Base-by-base conservation (phyloP, 169 alveolate species). In the Eimeria falciformis region DNA sequence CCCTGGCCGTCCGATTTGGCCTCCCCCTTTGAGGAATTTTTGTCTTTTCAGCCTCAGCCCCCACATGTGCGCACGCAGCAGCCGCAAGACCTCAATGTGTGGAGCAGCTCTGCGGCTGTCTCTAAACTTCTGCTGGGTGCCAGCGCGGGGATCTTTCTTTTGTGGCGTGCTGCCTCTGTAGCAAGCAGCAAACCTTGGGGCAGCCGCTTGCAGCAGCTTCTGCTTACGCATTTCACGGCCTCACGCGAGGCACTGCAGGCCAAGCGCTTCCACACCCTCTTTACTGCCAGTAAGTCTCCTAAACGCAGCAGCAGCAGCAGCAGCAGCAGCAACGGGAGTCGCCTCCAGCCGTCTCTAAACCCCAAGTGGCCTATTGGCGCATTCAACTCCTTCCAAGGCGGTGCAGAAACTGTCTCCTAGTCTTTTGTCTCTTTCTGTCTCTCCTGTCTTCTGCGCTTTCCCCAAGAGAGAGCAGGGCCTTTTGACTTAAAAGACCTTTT, bases 261-360 rank as follows among this genome's bases (percentile, higher is more conserved):
- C 21, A 27, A 27, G 33, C 6, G 82, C 9, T 25, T 43, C 47
- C 82, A 29, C 45, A 37, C 82, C 6, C 6, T 37, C 29, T 37
- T 7, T 12, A 37, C 29, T 21, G 56, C 56, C 55, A 29, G 25
- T 29, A 33, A 37, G 47, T 27, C 50, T 7, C 62, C n/a, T 50
- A 50, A 50, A 50, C 29, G 82, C 82, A 71, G 50, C 56, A 71
- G 82, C 82, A 71, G 82, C 82, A 71, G 25, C n/a, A 66, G 40
- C 43, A 6, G 77, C 33, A 23, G 77, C 77, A 66, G 77, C 77
- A 66, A n/a, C 5, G 5, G 77, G 21, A 50, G 58, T 14, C 7
- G 58, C 58, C n/a, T n/a, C n/a, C n/a, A n/a, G n/a, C n/a, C n/a
- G n/a, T n/a, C n/a, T n/a, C n/a, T n/a, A n/a, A n/a, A n/a, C n/a